Percentiles rank a stretch among this genome's conserved stretches.
These are phyloP conservation scores for Elsinoe perseae DNA, from an alignment of 2,329 filamentous ascomycete species.

Conservation along the genomic window DNA sequence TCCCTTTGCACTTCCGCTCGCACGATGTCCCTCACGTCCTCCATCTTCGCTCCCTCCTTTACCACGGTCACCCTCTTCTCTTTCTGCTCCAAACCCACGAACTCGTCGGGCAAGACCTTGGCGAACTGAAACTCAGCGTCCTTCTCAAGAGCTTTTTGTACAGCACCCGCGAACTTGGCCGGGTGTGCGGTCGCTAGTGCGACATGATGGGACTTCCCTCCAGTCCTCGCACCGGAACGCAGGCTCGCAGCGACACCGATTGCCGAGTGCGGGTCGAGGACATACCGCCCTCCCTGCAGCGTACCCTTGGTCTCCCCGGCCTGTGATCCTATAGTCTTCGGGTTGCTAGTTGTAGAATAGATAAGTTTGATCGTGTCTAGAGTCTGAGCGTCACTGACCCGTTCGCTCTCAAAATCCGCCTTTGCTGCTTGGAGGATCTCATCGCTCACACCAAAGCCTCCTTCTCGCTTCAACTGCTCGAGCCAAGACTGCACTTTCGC, in stretches of 20 bases:
- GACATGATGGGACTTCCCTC: constrained; percentile 54
- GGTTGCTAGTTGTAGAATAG: constrained; percentile 31
- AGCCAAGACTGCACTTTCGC: constrained; percentile 75
- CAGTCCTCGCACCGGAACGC: constrained; percentile 49
- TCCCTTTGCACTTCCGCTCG: constrained; percentile 58
- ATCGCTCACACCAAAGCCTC: constrained; percentile 72
- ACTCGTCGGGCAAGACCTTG: constrained; percentile 72
- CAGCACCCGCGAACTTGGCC: constrained; percentile 84
- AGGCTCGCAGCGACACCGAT: constrained; percentile 73
- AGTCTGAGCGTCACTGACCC: constrained; percentile 49
- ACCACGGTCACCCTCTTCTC: constrained; percentile 66
- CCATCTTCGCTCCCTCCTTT: constrained; percentile 57
- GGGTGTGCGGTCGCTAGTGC: constrained; percentile 90
- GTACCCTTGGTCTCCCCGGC: constrained; percentile 30
- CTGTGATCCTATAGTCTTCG: constrained; percentile 36
- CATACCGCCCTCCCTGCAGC: constrained; percentile 49
- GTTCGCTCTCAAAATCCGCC: constrained; percentile 72
- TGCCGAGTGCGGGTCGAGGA: constrained; percentile 88
- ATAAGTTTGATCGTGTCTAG: constrained; percentile 40
- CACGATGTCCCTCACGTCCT: constrained; percentile 67
- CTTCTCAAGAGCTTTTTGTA: constrained; percentile 67
- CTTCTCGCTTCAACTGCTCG: constrained; percentile 67
- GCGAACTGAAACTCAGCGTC: constrained; percentile 68
- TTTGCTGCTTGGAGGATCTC: constrained; percentile 65
- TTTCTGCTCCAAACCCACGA: constrained; percentile 67